phyloP scores from a whole-genome alignment of 352 stramenopile genomes.

The Globisporangium ultimum region DNA sequence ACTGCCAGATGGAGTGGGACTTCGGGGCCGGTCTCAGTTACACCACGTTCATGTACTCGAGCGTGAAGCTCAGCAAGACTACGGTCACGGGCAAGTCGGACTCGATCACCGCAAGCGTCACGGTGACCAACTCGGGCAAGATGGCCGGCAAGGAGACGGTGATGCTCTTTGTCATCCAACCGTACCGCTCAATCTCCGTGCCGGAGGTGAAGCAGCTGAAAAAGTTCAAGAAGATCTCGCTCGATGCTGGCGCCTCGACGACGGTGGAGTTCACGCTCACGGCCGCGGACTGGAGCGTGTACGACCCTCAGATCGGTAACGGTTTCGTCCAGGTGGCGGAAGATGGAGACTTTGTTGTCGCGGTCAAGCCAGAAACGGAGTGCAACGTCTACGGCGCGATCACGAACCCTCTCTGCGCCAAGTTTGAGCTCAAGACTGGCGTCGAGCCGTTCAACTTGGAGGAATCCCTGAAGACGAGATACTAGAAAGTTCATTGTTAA shows the following conservation, averaged over 20 bases:
- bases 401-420: constrained; percentile 31
- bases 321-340: constrained; percentile 43
- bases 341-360: constrained; percentile 48
- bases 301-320: constrained; percentile 47
- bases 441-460: constrained; percentile 9
- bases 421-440: constrained; percentile 25
- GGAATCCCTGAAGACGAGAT: neutral
- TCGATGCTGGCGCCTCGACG: neutral
- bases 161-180: constrained; percentile 24
- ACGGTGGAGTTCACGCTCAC: constrained; percentile 39
- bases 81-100: no score
- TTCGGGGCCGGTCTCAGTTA: no score
- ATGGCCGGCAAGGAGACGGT: constrained; percentile 28
- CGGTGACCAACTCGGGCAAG: constrained; percentile 23
- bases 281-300: constrained; percentile 36
- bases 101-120: constrained; percentile 9
- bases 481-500: no score
- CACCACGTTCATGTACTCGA: no score
- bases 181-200: constrained; percentile 27
- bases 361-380: constrained; percentile 58
- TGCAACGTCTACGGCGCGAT: constrained; percentile 33
- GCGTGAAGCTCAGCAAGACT: no score
- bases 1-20: no score
- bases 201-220: constrained; percentile 51
- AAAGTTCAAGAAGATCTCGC: constrained; percentile 42